These are phyloP conservation scores for Suhomyces maxii DNA, from an alignment of 1,139 yeast genomes.

Conservation along the genomic window DNA sequence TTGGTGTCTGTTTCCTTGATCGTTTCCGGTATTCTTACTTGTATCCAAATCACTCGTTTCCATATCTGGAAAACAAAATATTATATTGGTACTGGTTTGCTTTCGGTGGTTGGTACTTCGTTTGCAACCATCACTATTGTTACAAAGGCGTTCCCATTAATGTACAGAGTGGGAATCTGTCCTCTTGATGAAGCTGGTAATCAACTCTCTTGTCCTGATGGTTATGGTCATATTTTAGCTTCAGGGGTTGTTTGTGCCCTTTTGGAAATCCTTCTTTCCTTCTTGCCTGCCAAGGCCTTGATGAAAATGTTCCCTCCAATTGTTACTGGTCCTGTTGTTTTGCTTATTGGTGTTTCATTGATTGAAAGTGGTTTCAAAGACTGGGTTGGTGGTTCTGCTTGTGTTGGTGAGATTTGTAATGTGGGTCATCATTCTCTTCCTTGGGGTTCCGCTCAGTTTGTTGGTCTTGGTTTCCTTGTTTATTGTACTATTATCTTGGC, in stretches of 20 bases:
- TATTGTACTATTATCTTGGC: constrained; percentile 68
- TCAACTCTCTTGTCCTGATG: constrained; percentile 79
- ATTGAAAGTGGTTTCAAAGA: constrained; percentile 72
- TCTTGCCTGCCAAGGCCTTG: constrained; percentile 68
- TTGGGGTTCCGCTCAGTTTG: constrained; percentile 84
- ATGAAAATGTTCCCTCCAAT: constrained; percentile 81
- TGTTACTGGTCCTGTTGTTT: constrained; percentile 90
- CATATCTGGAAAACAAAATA: constrained; percentile 71
- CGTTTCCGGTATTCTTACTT: constrained; percentile 70
- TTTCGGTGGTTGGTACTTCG: constrained; percentile 87
- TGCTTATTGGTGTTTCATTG: constrained; percentile 73
- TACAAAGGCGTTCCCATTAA: constrained; percentile 69
- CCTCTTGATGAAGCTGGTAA: constrained; percentile 60
- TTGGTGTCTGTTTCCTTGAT: constrained; percentile 77
- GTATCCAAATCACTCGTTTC: constrained; percentile 78
- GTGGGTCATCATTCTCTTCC: constrained; percentile 56
- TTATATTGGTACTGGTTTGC: constrained; percentile 80
- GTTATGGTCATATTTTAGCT: constrained; percentile 83
- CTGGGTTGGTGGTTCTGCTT: constrained; percentile 88
- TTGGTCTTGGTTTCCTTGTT: constrained; percentile 86
- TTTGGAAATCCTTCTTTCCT: constrained; percentile 68
- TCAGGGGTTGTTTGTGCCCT: constrained; percentile 78
- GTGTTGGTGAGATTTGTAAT: constrained; percentile 44
- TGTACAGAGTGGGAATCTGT: constrained; percentile 76
- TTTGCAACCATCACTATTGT: constrained; percentile 86